Percentiles rank a stretch among this genome's conserved stretches.
Evolutionary conservation across 441 rosid genomes (phyloP).

Genomic region (Populus trichocarpa): DNA sequence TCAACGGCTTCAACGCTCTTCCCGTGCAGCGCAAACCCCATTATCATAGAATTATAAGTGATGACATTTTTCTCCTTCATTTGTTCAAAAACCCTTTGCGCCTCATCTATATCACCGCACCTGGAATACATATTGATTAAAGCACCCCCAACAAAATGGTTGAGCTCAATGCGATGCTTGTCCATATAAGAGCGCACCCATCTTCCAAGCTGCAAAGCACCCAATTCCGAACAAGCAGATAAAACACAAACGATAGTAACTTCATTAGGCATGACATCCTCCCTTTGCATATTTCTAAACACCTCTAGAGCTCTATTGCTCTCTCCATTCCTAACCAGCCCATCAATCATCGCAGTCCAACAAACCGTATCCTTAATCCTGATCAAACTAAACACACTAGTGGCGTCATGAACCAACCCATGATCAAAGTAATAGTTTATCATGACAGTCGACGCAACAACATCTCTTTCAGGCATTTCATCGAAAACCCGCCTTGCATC

Average conservation of each 20-base stretch:
- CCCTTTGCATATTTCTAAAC: constrained; percentile 52
- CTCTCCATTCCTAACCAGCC: constrained; percentile 63
- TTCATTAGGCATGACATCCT: constrained; percentile 37
- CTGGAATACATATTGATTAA: constrained; percentile 79
- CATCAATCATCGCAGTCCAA: constrained; percentile 84
- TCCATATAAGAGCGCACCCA: constrained; percentile 45
- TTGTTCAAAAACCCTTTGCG: constrained; percentile 46
- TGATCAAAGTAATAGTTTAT: constrained; percentile 32
- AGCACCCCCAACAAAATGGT: constrained; percentile 64
- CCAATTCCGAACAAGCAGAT: constrained; percentile 67
- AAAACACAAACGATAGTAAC: constrained; percentile 68
- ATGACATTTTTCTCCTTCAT: constrained; percentile 58
- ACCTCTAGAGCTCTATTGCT: constrained; percentile 53
- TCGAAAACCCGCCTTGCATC: constrained; percentile 46
- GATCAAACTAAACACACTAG: constrained; percentile 34
- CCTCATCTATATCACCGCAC: constrained; percentile 67
- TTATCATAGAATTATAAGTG: constrained; percentile 76
- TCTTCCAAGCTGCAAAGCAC: constrained; percentile 54
- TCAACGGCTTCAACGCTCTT: constrained; percentile 42
- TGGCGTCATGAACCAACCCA: constrained; percentile 39
- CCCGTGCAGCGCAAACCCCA: constrained; percentile 78
- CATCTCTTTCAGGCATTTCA: constrained; percentile 52
- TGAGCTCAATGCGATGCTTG: constrained; percentile 34
- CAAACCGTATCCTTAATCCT: constrained; percentile 51
- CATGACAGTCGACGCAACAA: constrained; percentile 49